Evolutionary conservation across 306 rosid genomes (phyloP), one percentile per base, ranked within the genome.

Genomic region (Castanea sativa): DNA sequence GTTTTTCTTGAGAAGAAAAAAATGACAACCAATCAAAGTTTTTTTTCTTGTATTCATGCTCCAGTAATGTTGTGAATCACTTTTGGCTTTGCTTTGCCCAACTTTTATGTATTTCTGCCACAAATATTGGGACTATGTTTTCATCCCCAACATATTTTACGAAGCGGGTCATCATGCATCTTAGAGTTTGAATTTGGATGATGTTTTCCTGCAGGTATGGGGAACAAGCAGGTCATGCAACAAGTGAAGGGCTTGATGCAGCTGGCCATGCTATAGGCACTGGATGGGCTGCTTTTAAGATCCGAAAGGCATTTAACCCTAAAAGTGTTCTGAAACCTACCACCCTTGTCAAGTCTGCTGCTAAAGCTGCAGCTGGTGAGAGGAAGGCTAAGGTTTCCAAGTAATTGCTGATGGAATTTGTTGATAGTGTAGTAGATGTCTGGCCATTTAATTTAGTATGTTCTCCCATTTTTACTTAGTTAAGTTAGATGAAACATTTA

Each of bases 261-360:
- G 98, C 99, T 33, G 98, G 97, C 73, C 98, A 95, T 76, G 97
- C 96, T 14, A 15, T 95, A 5, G 96, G 99, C 68, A 81, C 99
- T 2, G 98, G 94, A 6, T 92, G 99, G 99, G 88, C 90, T 71
- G 93, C 91, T 75, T 78, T 86, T 67, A 92, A 95, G 86, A 85
- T 92, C 80, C 93, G 98, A 74, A 85, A 92, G 85, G 95, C 96
- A 38, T 19, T 95, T 61, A 89, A 91, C 70, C 99, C 98, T 0
- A 95, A 92, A 85, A 89, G 92, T 74, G 90, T 78, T 71, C 69
- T 96, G 56, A 89, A 89, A 73, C 92, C 98, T n/a, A 79, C 88
- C n/a, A 4, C 90, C 69, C 69, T 94, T 9, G 93, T 92, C 79
- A 93, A 93, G 73, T 67, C 93, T 74, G 96, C 93, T 69, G 92